Base-by-base conservation (phyloP, 2,329 filamentous ascomycete species). In the Didymosphaeria variabile region DNA sequence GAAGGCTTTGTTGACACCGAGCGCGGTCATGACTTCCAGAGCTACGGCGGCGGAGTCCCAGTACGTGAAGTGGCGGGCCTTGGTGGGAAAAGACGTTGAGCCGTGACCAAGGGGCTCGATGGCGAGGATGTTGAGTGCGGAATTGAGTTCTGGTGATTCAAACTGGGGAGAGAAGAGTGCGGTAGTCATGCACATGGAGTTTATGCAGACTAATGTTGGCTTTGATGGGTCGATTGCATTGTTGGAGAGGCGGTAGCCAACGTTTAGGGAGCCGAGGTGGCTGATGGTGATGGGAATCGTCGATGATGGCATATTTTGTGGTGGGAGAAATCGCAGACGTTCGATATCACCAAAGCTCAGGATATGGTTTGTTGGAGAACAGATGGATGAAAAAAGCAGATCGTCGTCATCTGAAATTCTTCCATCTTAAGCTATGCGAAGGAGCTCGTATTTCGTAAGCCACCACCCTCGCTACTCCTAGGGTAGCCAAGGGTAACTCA, bases 101-200 rank as follows among this genome's bases (percentile, higher is more conserved):
- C 84, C 84, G 67, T 86, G 84, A 23, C 84, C 85, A 12, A 86
- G 78, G 5, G 82, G 78, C 69, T 86, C 84, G 60, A 86, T 84
- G 15, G 84, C 82, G n/a, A 86, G 63, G 7, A 86, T 73, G 61
- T 86, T 86, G 71, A 83, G 78, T 2, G 68, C 66, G 5, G 73
- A 71, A 0, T 72, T 78, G 10, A 83, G 64, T 3, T 67, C 57
- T 13, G 67, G 46, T 55, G 79, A 76, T n/a, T 70, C 65, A 59
- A 79, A 82, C 59, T 83, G 81, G 12, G 69, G 59, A 1, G 66
- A 64, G 69, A 80, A 84, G 0, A 86, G 77, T 4, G 82, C 78
- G 0, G 80, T 78, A 0, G 80, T 78, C n/a, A 81, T 86, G 44
- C 79, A 82, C 72, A 86, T 85, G 29, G 79, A 81, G 67, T 86